These are phyloP conservation scores for Fusarium chlamydosporum DNA, from an alignment of 2,329 filamentous ascomycete species.

Conservation along the genomic window DNA sequence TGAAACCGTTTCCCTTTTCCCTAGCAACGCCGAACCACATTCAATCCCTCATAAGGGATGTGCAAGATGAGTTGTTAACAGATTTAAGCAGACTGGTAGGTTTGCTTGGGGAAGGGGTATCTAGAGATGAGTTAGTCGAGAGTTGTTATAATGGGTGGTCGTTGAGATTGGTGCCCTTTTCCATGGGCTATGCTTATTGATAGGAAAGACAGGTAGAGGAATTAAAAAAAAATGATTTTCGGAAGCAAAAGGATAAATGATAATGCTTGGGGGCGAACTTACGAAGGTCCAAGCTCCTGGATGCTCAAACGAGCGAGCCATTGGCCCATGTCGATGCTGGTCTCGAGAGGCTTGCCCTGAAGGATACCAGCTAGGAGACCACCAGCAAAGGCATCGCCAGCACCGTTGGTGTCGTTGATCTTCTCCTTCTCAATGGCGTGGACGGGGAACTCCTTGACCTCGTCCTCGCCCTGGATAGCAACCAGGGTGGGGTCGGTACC, in stretches of 20 bases:
- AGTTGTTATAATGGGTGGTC: slow-evolving; percentile 20
- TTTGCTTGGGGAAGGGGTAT: slow-evolving; percentile 86
- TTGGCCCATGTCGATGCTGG: slow-evolving; percentile 90
- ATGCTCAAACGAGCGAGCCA: slow-evolving; percentile 97
- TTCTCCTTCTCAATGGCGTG: slow-evolving; percentile 80
- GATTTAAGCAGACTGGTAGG: slow-evolving; percentile 69
- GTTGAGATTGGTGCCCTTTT: slow-evolving; percentile 32
- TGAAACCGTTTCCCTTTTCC: slow-evolving; percentile 65
- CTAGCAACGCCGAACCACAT: slow-evolving; percentile 60
- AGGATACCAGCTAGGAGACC: slow-evolving; percentile 93
- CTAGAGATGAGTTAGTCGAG: slow-evolving; percentile 60
- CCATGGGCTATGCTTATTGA: slow-evolving; percentile 25
- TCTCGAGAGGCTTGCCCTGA: slow-evolving; percentile 83
- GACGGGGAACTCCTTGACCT: slow-evolving; percentile 83
- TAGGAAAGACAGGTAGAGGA: slow-evolving; percentile 42
- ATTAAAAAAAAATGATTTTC: slow-evolving; percentile 28
- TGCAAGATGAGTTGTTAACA: slow-evolving; percentile 47
- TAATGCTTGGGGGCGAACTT: slow-evolving; percentile 63
- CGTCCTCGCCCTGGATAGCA: slow-evolving; percentile 78
- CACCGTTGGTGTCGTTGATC: slow-evolving; percentile 97
- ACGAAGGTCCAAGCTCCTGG: slow-evolving; percentile 95
- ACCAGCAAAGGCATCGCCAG: slow-evolving; percentile 96
- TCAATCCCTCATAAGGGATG: slow-evolving; percentile 46
- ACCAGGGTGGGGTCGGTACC: slow-evolving; percentile 92
- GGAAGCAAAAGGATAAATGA: slow-evolving; percentile 20